phyloP scores from a whole-genome alignment of 495 filamentous ascomycete species.

The Penicillium coprophilum region DNA sequence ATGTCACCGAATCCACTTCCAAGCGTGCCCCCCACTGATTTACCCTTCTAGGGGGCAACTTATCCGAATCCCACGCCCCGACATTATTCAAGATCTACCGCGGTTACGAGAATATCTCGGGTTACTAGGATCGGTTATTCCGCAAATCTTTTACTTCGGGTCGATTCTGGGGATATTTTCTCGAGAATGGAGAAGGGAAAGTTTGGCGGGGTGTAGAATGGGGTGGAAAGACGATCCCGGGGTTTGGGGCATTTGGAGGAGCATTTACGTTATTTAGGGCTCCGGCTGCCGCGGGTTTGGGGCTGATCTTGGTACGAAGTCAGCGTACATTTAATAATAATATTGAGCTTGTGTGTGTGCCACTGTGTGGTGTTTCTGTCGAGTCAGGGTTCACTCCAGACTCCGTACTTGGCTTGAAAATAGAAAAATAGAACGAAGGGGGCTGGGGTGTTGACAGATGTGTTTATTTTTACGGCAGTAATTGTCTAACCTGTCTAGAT shows the following conservation, averaged over 20 bases:
- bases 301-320: not conserved
- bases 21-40: constrained; percentile 6
- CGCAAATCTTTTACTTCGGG: not conserved
- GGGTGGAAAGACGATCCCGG: not conserved
- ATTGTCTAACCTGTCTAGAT: not conserved
- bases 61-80: constrained; percentile 7
- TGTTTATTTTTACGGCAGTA: not conserved
- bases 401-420: not conserved
- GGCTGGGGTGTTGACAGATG: not conserved
- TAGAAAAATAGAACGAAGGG: not conserved
- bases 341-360: not conserved
- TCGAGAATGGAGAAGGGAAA: not conserved
- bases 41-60: constrained; percentile 11
- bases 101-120: constrained; percentile 3
- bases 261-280: not conserved
- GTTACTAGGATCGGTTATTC: constrained; percentile 5
- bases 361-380: not conserved
- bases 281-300: not conserved
- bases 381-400: not conserved
- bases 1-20: constrained; percentile 12
- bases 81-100: not conserved
- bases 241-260: not conserved
- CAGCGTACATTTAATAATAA: not conserved
- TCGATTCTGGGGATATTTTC: not conserved
- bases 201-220: not conserved